Percentiles rank a stretch among this genome's conserved stretches.
Evolutionary conservation across 805 yeast species (phyloP).

Genomic region (Lachancea sp.): DNA sequence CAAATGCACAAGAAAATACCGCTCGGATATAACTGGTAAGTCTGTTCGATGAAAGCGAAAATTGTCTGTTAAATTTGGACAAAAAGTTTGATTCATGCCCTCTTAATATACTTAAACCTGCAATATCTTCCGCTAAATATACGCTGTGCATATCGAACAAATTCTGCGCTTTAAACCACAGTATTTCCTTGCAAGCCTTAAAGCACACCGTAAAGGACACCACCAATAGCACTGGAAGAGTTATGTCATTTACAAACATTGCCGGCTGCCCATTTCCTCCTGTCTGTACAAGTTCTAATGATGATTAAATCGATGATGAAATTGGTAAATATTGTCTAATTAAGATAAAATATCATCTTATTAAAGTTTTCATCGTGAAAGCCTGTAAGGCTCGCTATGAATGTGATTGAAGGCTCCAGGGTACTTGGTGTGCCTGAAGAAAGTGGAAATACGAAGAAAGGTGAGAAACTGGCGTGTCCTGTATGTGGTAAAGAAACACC

Average conservation of each 20-base stretch:
- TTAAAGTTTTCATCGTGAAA: no score
- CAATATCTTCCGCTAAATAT: conserved; percentile 1
- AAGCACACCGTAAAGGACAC: conserved; percentile 10
- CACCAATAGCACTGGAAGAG: neutral
- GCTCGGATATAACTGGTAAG: conserved; percentile 17
- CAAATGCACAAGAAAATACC: conserved; percentile 26
- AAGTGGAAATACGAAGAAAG: neutral
- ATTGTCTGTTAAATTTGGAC: conserved; percentile 27
- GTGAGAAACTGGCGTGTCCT: conserved; percentile 44
- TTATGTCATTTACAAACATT: conserved; percentile 2
- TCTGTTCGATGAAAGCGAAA: conserved; percentile 26
- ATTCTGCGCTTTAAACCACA: conserved; percentile 15
- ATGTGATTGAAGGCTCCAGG: neutral
- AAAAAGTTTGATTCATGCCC: conserved; percentile 18
- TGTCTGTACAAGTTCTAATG: no score
- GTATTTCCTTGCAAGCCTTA: conserved; percentile 15
- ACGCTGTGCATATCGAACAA: conserved; percentile 15
- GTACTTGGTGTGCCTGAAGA: neutral
- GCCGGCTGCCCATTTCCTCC: neutral
- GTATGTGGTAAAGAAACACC: conserved; percentile 59
- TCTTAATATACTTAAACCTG: conserved; percentile 11
- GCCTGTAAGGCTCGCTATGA: conserved; percentile 4
- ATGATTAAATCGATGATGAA: no score
- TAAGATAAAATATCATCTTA: no score
- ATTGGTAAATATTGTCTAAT: no score